Base-by-base conservation (phyloP, 225 moss, liverwort and hornwort species). In the Marchantia paleacea region DNA sequence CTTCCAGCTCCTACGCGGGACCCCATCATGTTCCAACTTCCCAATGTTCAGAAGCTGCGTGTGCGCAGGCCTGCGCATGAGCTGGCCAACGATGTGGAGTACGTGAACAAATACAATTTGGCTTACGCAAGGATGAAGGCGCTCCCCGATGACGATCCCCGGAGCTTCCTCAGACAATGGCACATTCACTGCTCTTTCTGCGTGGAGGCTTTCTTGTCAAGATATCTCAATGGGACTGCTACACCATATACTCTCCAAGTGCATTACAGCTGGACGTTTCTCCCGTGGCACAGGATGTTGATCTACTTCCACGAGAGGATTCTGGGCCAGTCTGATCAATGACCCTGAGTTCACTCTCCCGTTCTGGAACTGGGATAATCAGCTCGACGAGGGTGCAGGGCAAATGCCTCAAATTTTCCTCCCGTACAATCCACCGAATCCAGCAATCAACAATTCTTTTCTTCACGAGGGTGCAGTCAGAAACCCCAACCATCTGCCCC, bases 351-450 rank as follows among this genome's bases (percentile, higher is more conserved):
- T 88, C 15, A 76, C 86, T 30, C 78, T 90, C 6, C 88, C 86
- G 7, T 90, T 73, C 74, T 90, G 88, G 88, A 88, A 85, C 78
- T 88, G 88, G 90, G 90, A 90, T 77, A 81, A 80, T 48, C 80
- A 77, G 78, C 11, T 64, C n/a, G 20, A 19, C 2, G 22, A 10
- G 10, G n/a, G 0, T 78, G 67, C 68, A 81, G 30, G 65, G 64
- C 25, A 22, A 76, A 87, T 31, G 22, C 16, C 65, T 75, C 78
- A 69, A 52, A 30, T 39, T 83, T 29, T 71, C 88, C 55, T 13
- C 78, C 67, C 75, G 71, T 70, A 20, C 79, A 88, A 57, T 86
- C 88, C 14, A 70, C 73, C 24, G 85, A 80, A 69, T 80, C 81
- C 64, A 80, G 80, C 73, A 78, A 70, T 55, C 55, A 20, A 63